Evolutionary conservation across 2,329 filamentous ascomycete species (phyloP).

Genomic region (Alternaria brassicae): DNA sequence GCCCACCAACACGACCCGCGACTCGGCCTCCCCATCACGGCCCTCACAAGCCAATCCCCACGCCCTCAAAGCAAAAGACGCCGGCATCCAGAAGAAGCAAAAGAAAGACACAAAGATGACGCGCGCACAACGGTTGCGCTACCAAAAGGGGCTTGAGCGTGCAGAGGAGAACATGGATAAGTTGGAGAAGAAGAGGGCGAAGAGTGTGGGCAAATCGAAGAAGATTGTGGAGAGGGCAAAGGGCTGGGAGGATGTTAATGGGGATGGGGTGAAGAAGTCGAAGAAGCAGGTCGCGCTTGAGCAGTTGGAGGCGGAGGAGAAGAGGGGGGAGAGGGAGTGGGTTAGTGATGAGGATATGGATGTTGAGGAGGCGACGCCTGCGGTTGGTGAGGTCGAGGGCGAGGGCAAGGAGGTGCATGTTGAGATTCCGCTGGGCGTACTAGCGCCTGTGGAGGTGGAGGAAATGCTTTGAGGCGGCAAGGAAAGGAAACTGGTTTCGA

Average conservation of each 20-base stretch:
- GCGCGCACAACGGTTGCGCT: constrained; percentile 61
- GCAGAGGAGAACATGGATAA: constrained; percentile 63
- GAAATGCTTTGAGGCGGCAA: constrained; percentile 33
- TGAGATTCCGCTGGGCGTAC: constrained; percentile 22
- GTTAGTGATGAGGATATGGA: constrained; percentile 44
- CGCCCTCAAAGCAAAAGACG: constrained; percentile 72
- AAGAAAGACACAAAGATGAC: constrained; percentile 55
- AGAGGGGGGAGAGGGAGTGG: constrained; percentile 30
- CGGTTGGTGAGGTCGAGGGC: constrained; percentile 11
- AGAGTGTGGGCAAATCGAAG: constrained; percentile 59
- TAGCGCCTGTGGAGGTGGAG: constrained; percentile 29
- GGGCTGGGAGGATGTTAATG: constrained; percentile 51
- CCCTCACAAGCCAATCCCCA: constrained; percentile 50
- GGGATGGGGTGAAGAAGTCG: constrained; percentile 24
- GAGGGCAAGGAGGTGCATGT: constrained; percentile 26
- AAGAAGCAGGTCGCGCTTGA: constrained; percentile 29
- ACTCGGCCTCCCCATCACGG: constrained; percentile 36
- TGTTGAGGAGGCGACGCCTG: constrained; percentile 6
- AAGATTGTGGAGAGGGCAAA: constrained; percentile 57
- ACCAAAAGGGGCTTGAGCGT: constrained; percentile 56
- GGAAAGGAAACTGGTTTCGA: not conserved
- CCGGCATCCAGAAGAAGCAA: constrained; percentile 75
- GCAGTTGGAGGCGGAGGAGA: constrained; percentile 19
- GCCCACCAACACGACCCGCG: constrained; percentile 46
- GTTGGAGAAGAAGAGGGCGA: constrained; percentile 62